A percentile compares a stretch with the other conserved stretches of the same genome.
These are phyloP conservation scores for Nigrospora osmanthi DNA, from an alignment of 2,329 filamentous ascomycete genomes.

Conservation along the genomic window DNA sequence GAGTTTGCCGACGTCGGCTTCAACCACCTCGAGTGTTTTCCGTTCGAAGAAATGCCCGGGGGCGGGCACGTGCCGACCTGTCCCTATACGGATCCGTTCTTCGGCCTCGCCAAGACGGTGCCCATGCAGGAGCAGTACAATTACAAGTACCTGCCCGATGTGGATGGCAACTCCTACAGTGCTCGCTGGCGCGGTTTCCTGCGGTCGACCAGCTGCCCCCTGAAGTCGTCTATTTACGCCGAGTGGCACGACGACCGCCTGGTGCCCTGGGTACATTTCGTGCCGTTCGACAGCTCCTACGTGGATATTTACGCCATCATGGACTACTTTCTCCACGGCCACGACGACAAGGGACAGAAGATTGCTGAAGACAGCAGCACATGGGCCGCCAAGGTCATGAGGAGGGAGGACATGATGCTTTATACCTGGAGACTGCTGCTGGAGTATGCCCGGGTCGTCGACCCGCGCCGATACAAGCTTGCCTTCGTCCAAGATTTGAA, in stretches of 20 bases:
- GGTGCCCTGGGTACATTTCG: slow-evolving; percentile 66
- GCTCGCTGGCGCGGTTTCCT: slow-evolving; percentile 57
- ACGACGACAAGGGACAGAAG: slow-evolving; percentile 44
- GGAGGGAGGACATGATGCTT: slow-evolving; percentile 58
- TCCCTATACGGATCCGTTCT: slow-evolving; percentile 28
- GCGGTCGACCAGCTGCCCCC: slow-evolving; percentile 53
- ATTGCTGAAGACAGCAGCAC: slow-evolving; percentile 52
- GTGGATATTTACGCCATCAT: slow-evolving; percentile 58
- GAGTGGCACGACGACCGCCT: slow-evolving; percentile 71
- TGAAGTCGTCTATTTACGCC: slow-evolving; percentile 65
- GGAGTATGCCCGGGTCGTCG: slow-evolving; percentile 47
- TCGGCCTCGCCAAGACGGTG: slow-evolving; percentile 20
- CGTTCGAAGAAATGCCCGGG: slow-evolving; percentile 1
- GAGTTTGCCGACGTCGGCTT: slow-evolving; percentile 35
- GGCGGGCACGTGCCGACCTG: slow-evolving; percentile 20
- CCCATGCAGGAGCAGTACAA: slow-evolving; percentile 41
- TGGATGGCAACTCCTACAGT: slow-evolving; percentile 60
- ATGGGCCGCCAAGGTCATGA: slow-evolving; percentile 56
- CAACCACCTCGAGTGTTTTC: slow-evolving; percentile 29
- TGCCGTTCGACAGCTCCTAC: slow-evolving; percentile 62
- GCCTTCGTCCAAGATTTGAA: slow-evolving; percentile 35
- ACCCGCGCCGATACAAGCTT: slow-evolving; percentile 24
- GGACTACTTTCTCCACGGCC: slow-evolving; percentile 47
- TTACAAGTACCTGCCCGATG: slow-evolving; percentile 62
- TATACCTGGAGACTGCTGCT: slow-evolving; percentile 57